A percentile compares a stretch with the other conserved stretches of the same genome.
Evolutionary conservation across 1,284 basidiomycete genomes (phyloP).

Genomic region (Ustilago loliicola): DNA sequence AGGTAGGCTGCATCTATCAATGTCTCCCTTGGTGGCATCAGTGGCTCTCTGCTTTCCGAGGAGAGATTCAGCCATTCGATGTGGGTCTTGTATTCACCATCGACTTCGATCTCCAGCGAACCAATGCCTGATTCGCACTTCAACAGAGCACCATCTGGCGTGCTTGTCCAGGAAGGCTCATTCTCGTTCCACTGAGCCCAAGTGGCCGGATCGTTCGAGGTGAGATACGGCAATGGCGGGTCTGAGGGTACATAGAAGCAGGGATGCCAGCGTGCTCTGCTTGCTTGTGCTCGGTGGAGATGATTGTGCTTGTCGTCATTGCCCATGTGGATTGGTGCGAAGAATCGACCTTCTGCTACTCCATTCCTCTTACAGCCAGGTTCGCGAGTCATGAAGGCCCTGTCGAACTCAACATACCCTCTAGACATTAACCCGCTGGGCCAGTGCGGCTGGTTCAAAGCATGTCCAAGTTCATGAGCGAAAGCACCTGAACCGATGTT

Average conservation of each 20-base stretch:
- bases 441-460: conserved; percentile 53
- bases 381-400: conserved; percentile 60
- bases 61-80: conserved; percentile 46
- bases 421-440: conserved; percentile 52
- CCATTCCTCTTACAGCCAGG: conserved; percentile 27
- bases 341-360: conserved; percentile 9
- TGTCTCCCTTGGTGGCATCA: conserved; percentile 25
- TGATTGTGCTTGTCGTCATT: conserved; percentile 53
- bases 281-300: conserved; percentile 51
- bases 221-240: conserved; percentile 33
- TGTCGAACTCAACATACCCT: conserved; percentile 57
- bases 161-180: conserved; percentile 39
- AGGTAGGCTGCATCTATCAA: conserved; percentile 42
- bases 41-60: neutral
- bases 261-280: conserved; percentile 55
- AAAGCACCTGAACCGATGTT: conserved; percentile 58
- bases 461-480: conserved; percentile 53
- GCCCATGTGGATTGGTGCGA: conserved; percentile 32
- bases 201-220: conserved; percentile 7
- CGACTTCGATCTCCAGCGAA: conserved; percentile 39
- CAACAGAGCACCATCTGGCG: conserved; percentile 25
- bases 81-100: conserved; percentile 39
- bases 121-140: conserved; percentile 44
- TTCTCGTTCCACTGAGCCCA: conserved; percentile 40
- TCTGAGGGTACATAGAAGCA: conserved; percentile 46